phyloP scores from a whole-genome alignment of 2,329 filamentous ascomycete genomes.

The Ophiostoma sp. region DNA sequence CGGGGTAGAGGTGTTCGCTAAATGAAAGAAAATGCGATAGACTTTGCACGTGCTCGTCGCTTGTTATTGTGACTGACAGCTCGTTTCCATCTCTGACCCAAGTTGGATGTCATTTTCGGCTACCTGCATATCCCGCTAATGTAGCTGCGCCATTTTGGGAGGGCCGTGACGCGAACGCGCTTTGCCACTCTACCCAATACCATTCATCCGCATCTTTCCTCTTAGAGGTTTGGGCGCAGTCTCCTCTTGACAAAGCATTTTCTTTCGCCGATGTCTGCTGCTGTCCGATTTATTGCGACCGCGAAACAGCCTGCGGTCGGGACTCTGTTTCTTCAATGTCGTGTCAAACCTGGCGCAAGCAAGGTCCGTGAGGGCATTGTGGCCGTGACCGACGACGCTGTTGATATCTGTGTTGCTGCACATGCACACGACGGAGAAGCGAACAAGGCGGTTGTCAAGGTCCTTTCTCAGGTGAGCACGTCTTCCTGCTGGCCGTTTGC shows the following conservation, averaged over 20 bases:
- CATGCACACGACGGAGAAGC: constrained; percentile 67
- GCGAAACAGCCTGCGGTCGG: constrained; percentile 48
- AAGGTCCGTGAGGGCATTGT: constrained; percentile 62
- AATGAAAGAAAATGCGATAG: constrained; percentile 31
- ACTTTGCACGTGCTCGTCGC: neutral
- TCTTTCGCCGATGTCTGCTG: constrained; percentile 5
- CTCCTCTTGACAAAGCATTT: neutral
- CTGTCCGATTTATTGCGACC: constrained; percentile 50
- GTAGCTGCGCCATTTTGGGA: neutral
- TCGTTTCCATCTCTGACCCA: neutral
- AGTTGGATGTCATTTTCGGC: constrained; percentile 7
- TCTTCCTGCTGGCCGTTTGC: neutral
- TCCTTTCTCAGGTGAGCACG: constrained; percentile 58
- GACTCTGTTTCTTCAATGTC: constrained; percentile 62
- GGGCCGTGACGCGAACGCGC: neutral
- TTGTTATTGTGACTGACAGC: neutral
- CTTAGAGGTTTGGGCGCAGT: neutral
- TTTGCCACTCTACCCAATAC: neutral
- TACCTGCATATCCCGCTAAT: constrained; percentile 28
- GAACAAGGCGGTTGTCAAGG: constrained; percentile 63
- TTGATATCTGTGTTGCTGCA: constrained; percentile 67
- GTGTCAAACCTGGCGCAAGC: constrained; percentile 66
- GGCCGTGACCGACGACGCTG: constrained; percentile 54
- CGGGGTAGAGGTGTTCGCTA: constrained; percentile 50
- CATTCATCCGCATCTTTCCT: neutral